Conservation (phyloP, 106 monocot genomes). For the Cymbidium sinense region DNA sequence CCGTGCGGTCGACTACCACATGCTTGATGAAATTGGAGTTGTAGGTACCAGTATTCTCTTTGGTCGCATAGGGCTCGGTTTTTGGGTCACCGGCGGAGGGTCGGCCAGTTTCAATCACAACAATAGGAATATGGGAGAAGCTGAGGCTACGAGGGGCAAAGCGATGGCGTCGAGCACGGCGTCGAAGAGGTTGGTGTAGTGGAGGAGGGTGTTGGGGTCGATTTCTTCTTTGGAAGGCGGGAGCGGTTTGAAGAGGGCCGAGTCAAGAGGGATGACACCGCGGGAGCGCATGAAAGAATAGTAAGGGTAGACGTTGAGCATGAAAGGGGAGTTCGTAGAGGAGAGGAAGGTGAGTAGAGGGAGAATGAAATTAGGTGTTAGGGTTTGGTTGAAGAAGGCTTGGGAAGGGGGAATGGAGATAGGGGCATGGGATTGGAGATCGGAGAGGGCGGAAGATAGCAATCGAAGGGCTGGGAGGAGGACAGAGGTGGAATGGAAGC, state of each 20-base stretch:
- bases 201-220: too few species aligned
- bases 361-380: conserved; percentile 32
- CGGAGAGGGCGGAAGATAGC: conserved; percentile 31
- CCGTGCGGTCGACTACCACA: conserved; percentile 43
- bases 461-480: conserved; percentile 57
- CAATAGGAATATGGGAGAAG: too few species aligned
- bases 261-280: conserved; percentile 65
- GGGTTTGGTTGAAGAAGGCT: conserved; percentile 79
- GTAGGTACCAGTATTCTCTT: conserved; percentile 66
- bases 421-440: conserved; percentile 24
- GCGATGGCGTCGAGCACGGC: conserved; percentile 87
- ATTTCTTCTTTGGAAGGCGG: conserved; percentile 62
- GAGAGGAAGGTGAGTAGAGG: conserved; percentile 63
- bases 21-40: conserved; percentile 87
- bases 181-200: too few species aligned
- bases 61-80: conserved; percentile 54
- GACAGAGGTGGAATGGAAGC: conserved; percentile 38
- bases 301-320: conserved; percentile 92
- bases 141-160: conserved; percentile 67
- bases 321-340: conserved; percentile 45
- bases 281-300: conserved; percentile 53
- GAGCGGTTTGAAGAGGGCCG: conserved; percentile 76
- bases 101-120: conserved; percentile 90
- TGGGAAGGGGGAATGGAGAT: conserved; percentile 83
- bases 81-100: conserved; percentile 53